Conservation (phyloP, 1,139 yeast genomes). For the Pichia sp. region DNA sequence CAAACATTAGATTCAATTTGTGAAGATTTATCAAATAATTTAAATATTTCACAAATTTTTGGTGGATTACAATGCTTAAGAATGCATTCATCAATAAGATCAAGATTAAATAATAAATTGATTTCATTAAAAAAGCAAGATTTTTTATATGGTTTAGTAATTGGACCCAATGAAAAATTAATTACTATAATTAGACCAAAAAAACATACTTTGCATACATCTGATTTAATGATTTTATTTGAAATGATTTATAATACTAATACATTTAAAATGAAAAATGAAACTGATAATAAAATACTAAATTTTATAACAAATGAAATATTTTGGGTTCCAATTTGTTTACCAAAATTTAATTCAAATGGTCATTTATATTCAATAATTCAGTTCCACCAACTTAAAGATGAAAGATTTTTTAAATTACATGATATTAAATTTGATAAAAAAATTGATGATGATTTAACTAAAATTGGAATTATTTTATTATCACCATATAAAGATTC, state of each 20-base stretch:
- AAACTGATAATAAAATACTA: constrained; percentile 7
- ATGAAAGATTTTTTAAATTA: constrained; percentile 26
- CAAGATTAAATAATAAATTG: constrained; percentile 39
- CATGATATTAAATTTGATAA: constrained; percentile 17
- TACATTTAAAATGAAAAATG: constrained; percentile 33
- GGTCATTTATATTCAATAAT: constrained; percentile 86
- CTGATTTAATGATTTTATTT: constrained; percentile 58
- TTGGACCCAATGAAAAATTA: constrained; percentile 49
- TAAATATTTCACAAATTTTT: constrained; percentile 48
- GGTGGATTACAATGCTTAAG: constrained; percentile 59
- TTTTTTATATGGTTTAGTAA: constrained; percentile 56
- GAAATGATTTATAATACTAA: constrained; percentile 53
- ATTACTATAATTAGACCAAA: constrained; percentile 59
- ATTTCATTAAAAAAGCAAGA: constrained; percentile 36
- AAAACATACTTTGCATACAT: constrained; percentile 61
- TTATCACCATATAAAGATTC: constrained; percentile 80
- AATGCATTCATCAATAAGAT: constrained; percentile 41
- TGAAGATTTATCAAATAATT: constrained; percentile 41
- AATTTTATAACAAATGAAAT: constrained; percentile 46
- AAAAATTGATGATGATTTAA: constrained; percentile 14
- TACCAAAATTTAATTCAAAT: constrained; percentile 81
- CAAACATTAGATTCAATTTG: constrained; percentile 60
- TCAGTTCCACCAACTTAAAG: constrained; percentile 43
- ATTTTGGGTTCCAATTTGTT: constrained; percentile 89
- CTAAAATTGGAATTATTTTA: constrained; percentile 55